phyloP scores from a whole-genome alignment of 2,329 filamentous ascomycete species.

The Phialemoniopsis sp. region DNA sequence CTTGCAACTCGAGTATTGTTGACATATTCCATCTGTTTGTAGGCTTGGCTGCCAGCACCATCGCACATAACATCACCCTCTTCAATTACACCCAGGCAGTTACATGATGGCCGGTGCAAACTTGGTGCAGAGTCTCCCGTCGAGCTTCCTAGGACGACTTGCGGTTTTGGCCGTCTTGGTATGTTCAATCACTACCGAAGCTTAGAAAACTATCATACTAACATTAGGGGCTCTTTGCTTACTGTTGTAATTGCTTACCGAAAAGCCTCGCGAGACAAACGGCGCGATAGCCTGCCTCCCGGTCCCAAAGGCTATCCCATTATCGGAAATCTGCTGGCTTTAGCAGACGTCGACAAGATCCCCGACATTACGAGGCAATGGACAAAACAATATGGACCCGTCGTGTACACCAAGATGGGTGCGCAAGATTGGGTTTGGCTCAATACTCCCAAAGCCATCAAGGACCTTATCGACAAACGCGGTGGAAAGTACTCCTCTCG shows the following conservation, averaged over 20 bases:
- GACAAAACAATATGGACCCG: conserved; percentile 23
- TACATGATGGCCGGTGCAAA: too few species aligned
- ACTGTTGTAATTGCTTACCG: background rate
- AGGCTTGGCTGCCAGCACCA: too few species aligned
- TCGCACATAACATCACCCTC: too few species aligned
- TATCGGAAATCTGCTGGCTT: conserved; percentile 29
- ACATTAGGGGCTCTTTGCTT: too few species aligned
- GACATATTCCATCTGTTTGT: too few species aligned
- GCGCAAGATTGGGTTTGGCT: conserved; percentile 33
- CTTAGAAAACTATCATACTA: too few species aligned
- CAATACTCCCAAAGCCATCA: conserved; percentile 16
- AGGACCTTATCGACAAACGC: conserved; percentile 14
- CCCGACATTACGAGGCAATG: conserved; percentile 14
- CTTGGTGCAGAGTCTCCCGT: too few species aligned
- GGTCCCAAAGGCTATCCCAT: conserved; percentile 31
- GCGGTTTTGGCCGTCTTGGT: too few species aligned
- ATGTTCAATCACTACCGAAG: too few species aligned
- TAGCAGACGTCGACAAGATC: conserved; percentile 23
- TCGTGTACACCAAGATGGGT: conserved; percentile 33
- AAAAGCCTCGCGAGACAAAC: conserved; percentile 7
- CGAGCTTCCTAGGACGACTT: too few species aligned
- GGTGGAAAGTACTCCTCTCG: conserved; percentile 11
- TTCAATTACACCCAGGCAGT: too few species aligned
- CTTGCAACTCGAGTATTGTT: too few species aligned
- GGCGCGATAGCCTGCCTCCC: conserved; percentile 24